phyloP scores from a whole-genome alignment of 345 rosid species.

The Microthlaspi erraticum region DNA sequence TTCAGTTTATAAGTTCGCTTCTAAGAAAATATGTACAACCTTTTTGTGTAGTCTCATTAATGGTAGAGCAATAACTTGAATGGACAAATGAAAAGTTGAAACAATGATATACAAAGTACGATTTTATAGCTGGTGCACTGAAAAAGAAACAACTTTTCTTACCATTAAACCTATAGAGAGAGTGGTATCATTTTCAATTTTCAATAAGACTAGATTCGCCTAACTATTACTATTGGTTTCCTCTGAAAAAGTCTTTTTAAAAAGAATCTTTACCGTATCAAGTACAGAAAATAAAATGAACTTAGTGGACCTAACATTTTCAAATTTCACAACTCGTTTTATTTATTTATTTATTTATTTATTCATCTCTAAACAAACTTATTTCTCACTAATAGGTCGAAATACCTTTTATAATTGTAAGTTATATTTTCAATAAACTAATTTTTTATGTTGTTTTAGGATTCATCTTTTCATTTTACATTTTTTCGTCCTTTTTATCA shows the following conservation, averaged over 20 bases:
- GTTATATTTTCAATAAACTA: too few relatives aligned
- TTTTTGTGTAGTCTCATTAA: background rate
- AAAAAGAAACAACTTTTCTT: constrained; percentile 46
- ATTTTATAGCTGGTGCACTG: constrained; percentile 46
- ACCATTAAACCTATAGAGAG: constrained; percentile 36
- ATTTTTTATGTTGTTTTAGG: background rate
- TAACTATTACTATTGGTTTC: constrained; percentile 30
- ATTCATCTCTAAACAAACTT: too few relatives aligned
- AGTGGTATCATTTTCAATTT: constrained; percentile 41
- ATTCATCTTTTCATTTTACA: background rate
- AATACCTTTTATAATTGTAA: too few relatives aligned
- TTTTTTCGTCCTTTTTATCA: background rate
- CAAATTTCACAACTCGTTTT: background rate
- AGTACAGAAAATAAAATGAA: constrained; percentile 20
- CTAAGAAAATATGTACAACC: too few relatives aligned
- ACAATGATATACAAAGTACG: constrained; percentile 39
- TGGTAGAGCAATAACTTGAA: constrained; percentile 14
- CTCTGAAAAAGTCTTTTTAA: constrained; percentile 42
- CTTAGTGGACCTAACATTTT: constrained; percentile 5
- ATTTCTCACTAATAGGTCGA: too few relatives aligned
- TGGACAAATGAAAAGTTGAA: constrained; percentile 37
- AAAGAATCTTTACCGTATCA: constrained; percentile 30
- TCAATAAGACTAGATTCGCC: constrained; percentile 39
- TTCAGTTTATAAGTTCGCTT: too few relatives aligned
- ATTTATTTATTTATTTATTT: too few relatives aligned